Conservation (phyloP, 2,329 filamentous ascomycete genomes). For the Pseudogymnoascus verrucosus region DNA sequence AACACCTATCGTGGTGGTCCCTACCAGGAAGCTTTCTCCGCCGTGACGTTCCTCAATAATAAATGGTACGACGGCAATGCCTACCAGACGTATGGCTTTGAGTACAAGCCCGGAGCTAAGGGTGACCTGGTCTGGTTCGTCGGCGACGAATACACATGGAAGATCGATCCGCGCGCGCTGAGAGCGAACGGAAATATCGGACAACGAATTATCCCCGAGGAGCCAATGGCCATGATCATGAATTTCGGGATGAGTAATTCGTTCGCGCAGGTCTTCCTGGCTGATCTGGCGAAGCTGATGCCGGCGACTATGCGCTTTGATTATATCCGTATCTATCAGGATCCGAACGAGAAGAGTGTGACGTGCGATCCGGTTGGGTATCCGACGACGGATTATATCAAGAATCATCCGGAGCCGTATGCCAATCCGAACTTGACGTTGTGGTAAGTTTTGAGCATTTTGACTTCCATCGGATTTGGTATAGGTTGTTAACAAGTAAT, state of each 20-base stretch:
- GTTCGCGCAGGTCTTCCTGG: constrained; percentile 55
- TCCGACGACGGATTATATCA: constrained; percentile 60
- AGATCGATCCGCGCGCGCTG: constrained; percentile 48
- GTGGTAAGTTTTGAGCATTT: constrained; percentile 41
- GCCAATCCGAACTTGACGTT: constrained; percentile 56
- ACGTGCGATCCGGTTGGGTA: constrained; percentile 63
- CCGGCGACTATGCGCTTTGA: constrained; percentile 61
- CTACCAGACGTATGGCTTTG: constrained; percentile 56
- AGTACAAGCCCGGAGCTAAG: constrained; percentile 50
- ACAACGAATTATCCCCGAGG: constrained; percentile 54
- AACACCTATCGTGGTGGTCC: constrained; percentile 54
- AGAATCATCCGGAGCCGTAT: constrained; percentile 52
- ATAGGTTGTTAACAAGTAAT: constrained; percentile 19
- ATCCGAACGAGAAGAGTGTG: constrained; percentile 46
- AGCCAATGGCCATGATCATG: constrained; percentile 59
- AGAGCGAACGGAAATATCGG: constrained; percentile 64
- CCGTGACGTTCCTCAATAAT: constrained; percentile 53
- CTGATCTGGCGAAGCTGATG: constrained; percentile 44
- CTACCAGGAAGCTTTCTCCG: constrained; percentile 57
- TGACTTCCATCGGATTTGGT: not conserved
- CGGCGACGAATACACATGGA: constrained; percentile 57
- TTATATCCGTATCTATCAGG: constrained; percentile 64
- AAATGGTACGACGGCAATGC: constrained; percentile 57
- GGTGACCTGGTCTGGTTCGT: constrained; percentile 64
- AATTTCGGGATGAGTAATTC: constrained; percentile 64